phyloP scores from a whole-genome alignment of 2,329 filamentous ascomycete genomes.

The Talaromyces sp. region DNA sequence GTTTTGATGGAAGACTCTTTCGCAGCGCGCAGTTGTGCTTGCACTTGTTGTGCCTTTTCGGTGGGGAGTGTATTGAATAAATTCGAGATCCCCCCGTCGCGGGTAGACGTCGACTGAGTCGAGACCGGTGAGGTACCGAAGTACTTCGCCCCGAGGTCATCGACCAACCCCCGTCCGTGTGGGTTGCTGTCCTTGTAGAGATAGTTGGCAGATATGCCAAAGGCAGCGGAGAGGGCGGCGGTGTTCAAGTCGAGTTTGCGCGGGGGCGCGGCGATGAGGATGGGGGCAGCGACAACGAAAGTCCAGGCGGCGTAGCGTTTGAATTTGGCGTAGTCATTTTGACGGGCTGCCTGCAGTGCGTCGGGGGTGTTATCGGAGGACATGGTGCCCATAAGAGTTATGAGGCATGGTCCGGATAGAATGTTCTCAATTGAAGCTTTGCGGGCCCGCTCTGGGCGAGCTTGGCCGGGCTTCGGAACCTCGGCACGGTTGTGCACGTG shows the following conservation, averaged over 20 bases:
- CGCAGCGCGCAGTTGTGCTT: constrained; percentile 28
- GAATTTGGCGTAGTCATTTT: constrained; percentile 39
- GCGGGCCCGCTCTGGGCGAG: not conserved
- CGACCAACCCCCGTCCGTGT: constrained; percentile 31
- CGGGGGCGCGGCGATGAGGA: constrained; percentile 30
- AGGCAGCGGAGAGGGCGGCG: constrained; percentile 35
- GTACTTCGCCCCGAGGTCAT: constrained; percentile 25
- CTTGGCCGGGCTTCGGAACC: not conserved
- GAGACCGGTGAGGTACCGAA: constrained; percentile 3
- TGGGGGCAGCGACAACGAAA: constrained; percentile 35
- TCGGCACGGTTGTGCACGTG: not conserved
- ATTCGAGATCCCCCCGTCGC: not conserved
- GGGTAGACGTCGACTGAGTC: not conserved
- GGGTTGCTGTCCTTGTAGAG: constrained; percentile 36
- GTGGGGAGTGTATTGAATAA: constrained; percentile 27
- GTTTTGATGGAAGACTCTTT: constrained; percentile 26
- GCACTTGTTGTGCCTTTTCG: constrained; percentile 34
- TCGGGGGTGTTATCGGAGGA: not conserved
- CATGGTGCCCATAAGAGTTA: no score
- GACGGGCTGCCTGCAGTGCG: constrained; percentile 21
- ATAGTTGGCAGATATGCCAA: constrained; percentile 31
- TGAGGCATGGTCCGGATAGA: no score
- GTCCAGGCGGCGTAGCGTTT: constrained; percentile 40
- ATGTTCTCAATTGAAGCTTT: not conserved
- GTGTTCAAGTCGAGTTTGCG: constrained; percentile 38